A percentile compares a stretch with the other conserved stretches of the same genome.
phyloP scores from a whole-genome alignment of 2,329 filamentous ascomycete species.

The Nigrograna mackinnonii region DNA sequence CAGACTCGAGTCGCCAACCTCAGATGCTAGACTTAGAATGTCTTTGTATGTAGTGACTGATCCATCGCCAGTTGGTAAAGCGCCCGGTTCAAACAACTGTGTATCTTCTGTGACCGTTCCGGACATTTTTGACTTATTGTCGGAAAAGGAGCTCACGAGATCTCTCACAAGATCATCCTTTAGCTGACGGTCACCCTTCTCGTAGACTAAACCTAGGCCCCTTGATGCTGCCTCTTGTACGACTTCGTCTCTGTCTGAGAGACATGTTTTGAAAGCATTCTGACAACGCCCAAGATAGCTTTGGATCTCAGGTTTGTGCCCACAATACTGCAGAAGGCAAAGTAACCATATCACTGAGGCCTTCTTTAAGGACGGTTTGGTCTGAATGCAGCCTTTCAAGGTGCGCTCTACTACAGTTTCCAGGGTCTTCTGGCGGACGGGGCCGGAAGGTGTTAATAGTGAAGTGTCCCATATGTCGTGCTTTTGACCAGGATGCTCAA shows the following conservation, averaged over 20 bases:
- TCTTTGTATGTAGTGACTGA: slow-evolving; percentile 97
- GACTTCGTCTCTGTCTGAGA: slow-evolving; percentile 87
- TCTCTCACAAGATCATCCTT: slow-evolving; percentile 85
- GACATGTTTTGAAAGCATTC: slow-evolving; percentile 81
- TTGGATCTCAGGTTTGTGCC: slow-evolving; percentile 75
- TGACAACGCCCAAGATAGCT: slow-evolving; percentile 77
- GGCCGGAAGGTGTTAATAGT: slow-evolving; percentile 31
- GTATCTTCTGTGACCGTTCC: slow-evolving; percentile 88
- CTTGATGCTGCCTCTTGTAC: slow-evolving; percentile 95
- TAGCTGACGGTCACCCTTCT: slow-evolving; percentile 80
- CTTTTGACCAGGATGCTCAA: slow-evolving; percentile 58
- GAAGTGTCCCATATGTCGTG: slow-evolving; percentile 34
- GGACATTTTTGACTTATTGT: slow-evolving; percentile 68
- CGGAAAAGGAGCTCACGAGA: slow-evolving; percentile 84
- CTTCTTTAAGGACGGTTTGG: slow-evolving; percentile 87
- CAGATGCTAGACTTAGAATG: slow-evolving; percentile 91
- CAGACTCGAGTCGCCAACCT: slow-evolving; percentile 93
- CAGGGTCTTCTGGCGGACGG: slow-evolving; percentile 47
- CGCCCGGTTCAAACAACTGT: slow-evolving; percentile 89
- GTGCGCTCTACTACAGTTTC: slow-evolving; percentile 70
- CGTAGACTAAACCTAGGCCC: slow-evolving; percentile 90
- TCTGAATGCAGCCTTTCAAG: slow-evolving; percentile 75
- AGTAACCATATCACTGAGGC: slow-evolving; percentile 95
- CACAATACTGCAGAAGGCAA: slow-evolving; percentile 87
- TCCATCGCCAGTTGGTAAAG: slow-evolving; percentile 86